Conservation (phyloP, 495 filamentous ascomycete genomes). For the Talaromyces liani region DNA sequence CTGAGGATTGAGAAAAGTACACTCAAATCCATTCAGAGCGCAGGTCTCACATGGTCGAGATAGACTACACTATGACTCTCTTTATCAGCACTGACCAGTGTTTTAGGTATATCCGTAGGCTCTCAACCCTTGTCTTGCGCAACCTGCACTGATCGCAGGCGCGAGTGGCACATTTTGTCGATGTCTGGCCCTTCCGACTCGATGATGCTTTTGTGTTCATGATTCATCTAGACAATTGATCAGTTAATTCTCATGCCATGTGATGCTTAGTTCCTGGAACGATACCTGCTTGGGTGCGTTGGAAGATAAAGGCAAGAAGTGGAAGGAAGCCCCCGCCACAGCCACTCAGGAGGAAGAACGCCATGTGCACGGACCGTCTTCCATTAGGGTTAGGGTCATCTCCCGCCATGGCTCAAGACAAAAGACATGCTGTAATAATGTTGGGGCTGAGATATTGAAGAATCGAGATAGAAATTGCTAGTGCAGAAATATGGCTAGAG, state of each 20-base stretch:
- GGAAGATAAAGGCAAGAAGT: neutral
- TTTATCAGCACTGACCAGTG: neutral
- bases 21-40: constrained; percentile 32
- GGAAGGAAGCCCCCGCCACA: neutral
- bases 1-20: constrained; percentile 37
- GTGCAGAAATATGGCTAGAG: no score
- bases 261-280: neutral
- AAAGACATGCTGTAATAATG: no score
- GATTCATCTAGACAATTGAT: neutral
- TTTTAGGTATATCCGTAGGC: neutral
- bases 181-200: neutral
- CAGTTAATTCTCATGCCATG: neutral
- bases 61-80: constrained; percentile 25
- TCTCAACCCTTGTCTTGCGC: neutral
- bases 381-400: neutral
- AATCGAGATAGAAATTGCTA: no score
- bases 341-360: neutral
- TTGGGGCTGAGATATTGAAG: no score
- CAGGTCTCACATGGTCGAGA: constrained; percentile 34
- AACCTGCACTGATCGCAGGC: neutral
- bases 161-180: neutral
- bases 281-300: neutral
- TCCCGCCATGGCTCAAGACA: neutral
- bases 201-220: neutral
- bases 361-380: neutral